These are phyloP conservation scores for Microascus cirrosus DNA, from an alignment of 2,329 filamentous ascomycete species.

Conservation along the genomic window DNA sequence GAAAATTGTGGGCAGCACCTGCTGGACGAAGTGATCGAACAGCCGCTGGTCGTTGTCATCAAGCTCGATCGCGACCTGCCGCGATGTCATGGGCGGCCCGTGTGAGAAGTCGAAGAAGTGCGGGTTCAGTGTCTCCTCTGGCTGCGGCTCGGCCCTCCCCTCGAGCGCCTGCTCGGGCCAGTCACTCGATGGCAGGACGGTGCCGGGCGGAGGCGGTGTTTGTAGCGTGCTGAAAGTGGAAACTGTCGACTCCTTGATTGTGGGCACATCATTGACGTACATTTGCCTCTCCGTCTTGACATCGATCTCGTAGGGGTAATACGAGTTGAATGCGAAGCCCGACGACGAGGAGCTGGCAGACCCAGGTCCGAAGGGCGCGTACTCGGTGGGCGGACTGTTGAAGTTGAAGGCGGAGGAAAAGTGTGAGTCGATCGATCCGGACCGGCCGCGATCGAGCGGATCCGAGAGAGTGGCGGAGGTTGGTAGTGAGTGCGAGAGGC, in stretches of 20 bases:
- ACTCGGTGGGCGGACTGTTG: conserved; percentile 46
- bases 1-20: conserved; percentile 80
- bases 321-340: conserved; percentile 43
- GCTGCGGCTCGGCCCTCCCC: conserved; percentile 25
- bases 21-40: conserved; percentile 82
- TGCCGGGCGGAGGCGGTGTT: conserved; percentile 60
- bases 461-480: conserved; percentile 75
- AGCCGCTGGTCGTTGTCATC: conserved; percentile 80
- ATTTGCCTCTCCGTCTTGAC: conserved; percentile 93
- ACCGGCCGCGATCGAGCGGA: conserved; percentile 59
- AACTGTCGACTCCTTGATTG: conserved; percentile 73
- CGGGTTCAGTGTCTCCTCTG: conserved; percentile 7
- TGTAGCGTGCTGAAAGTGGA: conserved; percentile 91
- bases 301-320: conserved; percentile 82
- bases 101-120: conserved; percentile 74
- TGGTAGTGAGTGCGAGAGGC: conserved; percentile 69
- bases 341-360: conserved; percentile 42
- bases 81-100: conserved; percentile 44
- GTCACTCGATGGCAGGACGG: conserved; percentile 58
- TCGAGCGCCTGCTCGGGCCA: conserved; percentile 52
- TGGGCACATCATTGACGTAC: conserved; percentile 83
- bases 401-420: conserved; percentile 63
- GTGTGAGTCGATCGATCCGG: conserved; percentile 71
- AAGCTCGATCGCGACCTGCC: conserved; percentile 67
- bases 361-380: conserved; percentile 49